Base-by-base conservation (phyloP, 2,329 filamentous ascomycete genomes). In the Pseudopithomyces maydicus region DNA sequence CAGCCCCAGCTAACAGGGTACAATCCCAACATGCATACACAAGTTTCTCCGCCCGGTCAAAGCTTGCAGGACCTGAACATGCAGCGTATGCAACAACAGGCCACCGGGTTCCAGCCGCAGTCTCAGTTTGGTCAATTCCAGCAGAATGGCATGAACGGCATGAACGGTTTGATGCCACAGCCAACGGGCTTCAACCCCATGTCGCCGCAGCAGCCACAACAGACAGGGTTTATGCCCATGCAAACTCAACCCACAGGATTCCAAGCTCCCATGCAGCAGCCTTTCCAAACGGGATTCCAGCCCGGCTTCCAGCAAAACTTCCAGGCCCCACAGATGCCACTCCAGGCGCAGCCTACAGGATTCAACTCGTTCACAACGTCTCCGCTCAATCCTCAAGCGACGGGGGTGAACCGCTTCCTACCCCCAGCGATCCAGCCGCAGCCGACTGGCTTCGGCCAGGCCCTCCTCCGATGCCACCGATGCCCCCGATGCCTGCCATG, bases 1-100 rank as follows among this genome's bases (percentile, higher is more conserved):
- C 89, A 93, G 72, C 88, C 92, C 51, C 94, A 97, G 72, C 85
- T 93, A 75, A 97, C 95, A 5, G 92, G 94, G 8, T 82, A 85
- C 52, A 74, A 73, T 33, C 78, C 76, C 59, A 77, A 83, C 52
- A 83, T 85, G 62, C 85, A 86, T 69, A 79, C 79, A 11, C 87
- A 87, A 61, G 81, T 91, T 54, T 89, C 90, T 26, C 85, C 89
- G 29, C 84, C 86, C 2, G 91, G 92, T 12, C 90, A 94, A 74
- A 94, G 88, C 73, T 74, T 96, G 65, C 84, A 87, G 66, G 91
- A 94, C 35, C 79, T 95, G 54, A 72, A 73, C 53, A 72, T 76
- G 64, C 76, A 77, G 42, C 62, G 58, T 15, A 62, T 71, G 64
- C 71, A 74, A 48, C 72, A 73, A 54, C 73, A 75, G 52, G 72